Conservation (phyloP, 352 stramenopile genomes). For the Globisporangium nodosum region DNA sequence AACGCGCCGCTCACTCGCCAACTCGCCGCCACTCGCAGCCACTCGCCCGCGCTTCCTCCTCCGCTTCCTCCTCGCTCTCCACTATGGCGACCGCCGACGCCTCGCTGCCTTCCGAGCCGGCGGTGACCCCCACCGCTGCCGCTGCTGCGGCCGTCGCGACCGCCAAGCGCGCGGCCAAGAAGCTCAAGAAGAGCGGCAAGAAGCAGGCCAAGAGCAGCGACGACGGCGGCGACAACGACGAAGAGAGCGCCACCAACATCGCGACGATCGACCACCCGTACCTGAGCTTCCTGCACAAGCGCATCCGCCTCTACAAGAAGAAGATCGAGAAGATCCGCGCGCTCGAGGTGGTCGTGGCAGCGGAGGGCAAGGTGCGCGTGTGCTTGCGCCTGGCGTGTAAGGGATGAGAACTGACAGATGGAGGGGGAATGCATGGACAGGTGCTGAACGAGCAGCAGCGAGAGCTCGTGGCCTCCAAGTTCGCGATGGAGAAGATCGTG, state of each 20-base stretch:
- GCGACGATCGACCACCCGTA: slow-evolving; percentile 70
- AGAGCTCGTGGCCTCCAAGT: slow-evolving; percentile 61
- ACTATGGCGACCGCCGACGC: neutral
- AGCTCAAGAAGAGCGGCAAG: slow-evolving; percentile 17
- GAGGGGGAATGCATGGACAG: slow-evolving; percentile 6
- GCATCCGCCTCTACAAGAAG: slow-evolving; percentile 76
- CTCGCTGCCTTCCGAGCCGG: neutral
- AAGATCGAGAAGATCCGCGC: slow-evolving; percentile 83
- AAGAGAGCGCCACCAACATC: slow-evolving; percentile 26
- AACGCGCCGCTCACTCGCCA: neutral
- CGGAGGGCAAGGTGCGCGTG: slow-evolving; percentile 37
- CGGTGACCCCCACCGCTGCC: neutral
- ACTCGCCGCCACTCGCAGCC: neutral
- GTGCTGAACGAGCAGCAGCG: slow-evolving; percentile 70
- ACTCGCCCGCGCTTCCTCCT: neutral
- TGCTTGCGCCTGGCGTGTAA: neutral
- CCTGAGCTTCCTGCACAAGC: slow-evolving; percentile 78
- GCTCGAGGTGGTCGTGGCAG: slow-evolving; percentile 37
- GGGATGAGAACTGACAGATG: neutral
- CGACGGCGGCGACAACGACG: slow-evolving; percentile 21
- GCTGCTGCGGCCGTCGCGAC: slow-evolving; percentile 5
- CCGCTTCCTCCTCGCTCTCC: neutral
- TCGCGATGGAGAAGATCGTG: slow-evolving; percentile 69
- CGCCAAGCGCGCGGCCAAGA: slow-evolving; percentile 27
- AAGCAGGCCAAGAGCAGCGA: slow-evolving; percentile 7